Percentiles rank a stretch among this genome's conserved stretches.
These are phyloP conservation scores for Lablab purpureus DNA, from an alignment of 306 rosid genomes.

Conservation along the genomic window DNA sequence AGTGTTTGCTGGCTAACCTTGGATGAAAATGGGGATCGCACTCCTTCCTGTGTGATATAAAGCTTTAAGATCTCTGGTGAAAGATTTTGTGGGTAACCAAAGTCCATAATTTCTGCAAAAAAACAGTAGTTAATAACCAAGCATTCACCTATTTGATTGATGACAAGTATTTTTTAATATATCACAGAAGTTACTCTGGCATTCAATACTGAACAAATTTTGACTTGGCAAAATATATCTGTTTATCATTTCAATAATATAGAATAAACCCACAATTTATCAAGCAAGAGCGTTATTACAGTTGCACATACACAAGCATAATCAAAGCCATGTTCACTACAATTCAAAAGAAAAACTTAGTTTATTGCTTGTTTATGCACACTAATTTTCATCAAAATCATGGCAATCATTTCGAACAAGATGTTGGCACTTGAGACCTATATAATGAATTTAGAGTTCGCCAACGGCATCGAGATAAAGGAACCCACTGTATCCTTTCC, in stretches of 20 bases:
- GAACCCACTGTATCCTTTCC: neutral
- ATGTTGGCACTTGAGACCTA: neutral
- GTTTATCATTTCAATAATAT: neutral
- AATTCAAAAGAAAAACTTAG: conserved; percentile 4
- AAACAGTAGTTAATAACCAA: conserved; percentile 12
- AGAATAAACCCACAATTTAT: neutral
- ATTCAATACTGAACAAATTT: conserved; percentile 4
- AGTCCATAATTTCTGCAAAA: conserved; percentile 93
- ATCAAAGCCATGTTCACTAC: conserved; percentile 11
- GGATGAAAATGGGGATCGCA: conserved; percentile 93
- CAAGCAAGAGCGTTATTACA: neutral
- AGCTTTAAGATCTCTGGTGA: conserved; percentile 93
- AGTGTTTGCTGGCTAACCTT: conserved; percentile 61
- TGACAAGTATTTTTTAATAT: neutral
- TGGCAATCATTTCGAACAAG: neutral
- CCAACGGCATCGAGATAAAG: conserved; percentile 14
- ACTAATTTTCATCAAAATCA: neutral
- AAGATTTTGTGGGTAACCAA: conserved; percentile 95
- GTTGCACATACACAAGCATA: neutral
- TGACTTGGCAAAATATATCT: conserved; percentile 25
- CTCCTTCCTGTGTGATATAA: conserved; percentile 94
- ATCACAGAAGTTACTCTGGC: neutral
- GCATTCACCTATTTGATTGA: conserved; percentile 35
- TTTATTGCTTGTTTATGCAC: neutral
- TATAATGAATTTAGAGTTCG: neutral